These are phyloP conservation scores for Hyphopichia pseudoburtonii DNA, from an alignment of 1,139 yeast species.

Conservation along the genomic window DNA sequence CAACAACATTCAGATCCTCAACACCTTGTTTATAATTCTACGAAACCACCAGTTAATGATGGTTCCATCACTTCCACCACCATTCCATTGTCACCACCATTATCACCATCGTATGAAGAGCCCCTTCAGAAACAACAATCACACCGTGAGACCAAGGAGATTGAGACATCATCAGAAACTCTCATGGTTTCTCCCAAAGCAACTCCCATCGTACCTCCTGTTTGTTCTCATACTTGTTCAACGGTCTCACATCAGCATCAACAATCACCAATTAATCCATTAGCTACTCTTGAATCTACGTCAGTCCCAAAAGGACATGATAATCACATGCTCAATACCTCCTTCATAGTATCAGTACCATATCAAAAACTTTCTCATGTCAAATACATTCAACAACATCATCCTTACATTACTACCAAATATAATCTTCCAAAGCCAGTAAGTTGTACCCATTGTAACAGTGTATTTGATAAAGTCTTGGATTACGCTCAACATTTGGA, in stretches of 20 bases:
- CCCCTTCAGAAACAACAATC: neutral
- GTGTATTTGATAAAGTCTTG: neutral
- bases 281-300: neutral
- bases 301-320: neutral
- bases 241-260: neutral
- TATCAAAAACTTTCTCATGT: neutral
- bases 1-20: neutral
- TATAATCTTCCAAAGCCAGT: too few species aligned
- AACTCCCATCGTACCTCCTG: too few species aligned
- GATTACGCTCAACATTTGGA: slow-evolving; percentile 3
- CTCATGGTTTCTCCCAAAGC: too few species aligned
- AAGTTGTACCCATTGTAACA: slow-evolving; percentile 2
- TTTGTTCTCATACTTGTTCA: too few species aligned
- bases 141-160: too few species aligned
- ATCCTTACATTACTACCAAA: neutral
- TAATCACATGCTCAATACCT: neutral
- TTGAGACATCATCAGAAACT: too few species aligned
- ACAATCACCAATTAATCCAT: neutral
- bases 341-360: neutral
- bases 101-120: neutral
- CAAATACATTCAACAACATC: neutral
- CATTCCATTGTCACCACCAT: neutral
- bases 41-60: neutral
- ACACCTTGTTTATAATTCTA: neutral
- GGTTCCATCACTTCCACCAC: neutral